Evolutionary conservation across 306 rosid species (phyloP), one percentile per base, ranked within the genome.

Genomic region (Vigna reflexopilosa): DNA sequence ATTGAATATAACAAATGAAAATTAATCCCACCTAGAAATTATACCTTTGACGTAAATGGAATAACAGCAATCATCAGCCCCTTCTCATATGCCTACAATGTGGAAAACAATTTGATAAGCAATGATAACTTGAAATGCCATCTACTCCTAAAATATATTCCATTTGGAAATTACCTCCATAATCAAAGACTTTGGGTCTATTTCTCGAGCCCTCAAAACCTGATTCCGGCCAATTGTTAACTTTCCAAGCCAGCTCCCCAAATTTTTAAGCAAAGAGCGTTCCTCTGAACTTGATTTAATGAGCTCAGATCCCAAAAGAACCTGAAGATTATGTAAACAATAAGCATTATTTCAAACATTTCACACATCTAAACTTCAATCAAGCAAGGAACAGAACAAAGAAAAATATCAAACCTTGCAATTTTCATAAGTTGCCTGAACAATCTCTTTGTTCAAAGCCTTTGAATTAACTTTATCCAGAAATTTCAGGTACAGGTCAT

Each of bases 171-270:
- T 65, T 76, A 93, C 99, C 97, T 96, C 99, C 61, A 93, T 90
- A 80, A 96, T 93, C 91, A 96, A 89, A 77, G 99, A 91, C 75
- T 96, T 96, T 2, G 99, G 99, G 83, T 96, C 97, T 54, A 96
- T 96, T 85, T 93, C 99, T 52, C 98, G 98, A 72, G 96, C 99
- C 82, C 94, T 84, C 85, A 96, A 81, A 71, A 96, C 99, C 81
- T 90, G 99, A 83, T 96, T 93, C 85, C 96, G 86, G 30, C 99
- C 99, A 52, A 96, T 96, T 56, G 99, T 96, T 76, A 96, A 83
- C 84, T 91, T 96, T n/a, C 99, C 99, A 16, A 96, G 92, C 99
- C 99, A 96, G 88, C 99, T 96, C 13, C 99, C 99, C 73, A 96
- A 85, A 86, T 96, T 96, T 85, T 96, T 96, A 40, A 96, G 90